phyloP scores from a whole-genome alignment of 2,329 filamentous ascomycete species.

The Penicillium sp. region DNA sequence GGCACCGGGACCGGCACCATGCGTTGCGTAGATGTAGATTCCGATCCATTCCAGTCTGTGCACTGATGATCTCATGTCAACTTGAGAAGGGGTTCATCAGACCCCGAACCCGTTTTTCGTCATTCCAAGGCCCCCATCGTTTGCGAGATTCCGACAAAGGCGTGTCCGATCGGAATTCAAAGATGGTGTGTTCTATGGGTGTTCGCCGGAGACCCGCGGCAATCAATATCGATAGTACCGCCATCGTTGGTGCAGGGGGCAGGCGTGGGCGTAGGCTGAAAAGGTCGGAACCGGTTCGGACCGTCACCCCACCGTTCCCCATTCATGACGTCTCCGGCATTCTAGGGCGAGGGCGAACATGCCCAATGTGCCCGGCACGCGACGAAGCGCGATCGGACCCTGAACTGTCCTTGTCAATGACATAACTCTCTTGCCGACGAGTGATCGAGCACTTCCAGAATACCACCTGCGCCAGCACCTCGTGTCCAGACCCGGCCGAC shows the following conservation, averaged over 20 bases:
- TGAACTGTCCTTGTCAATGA: background rate
- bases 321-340: conserved; percentile 11
- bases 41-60: background rate
- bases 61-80: background rate
- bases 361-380: background rate
- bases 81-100: background rate
- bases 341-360: background rate
- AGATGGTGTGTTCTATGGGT: too few relatives aligned
- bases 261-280: background rate
- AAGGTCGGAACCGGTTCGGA: conserved; percentile 18
- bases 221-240: too few relatives aligned
- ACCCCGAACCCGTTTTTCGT: background rate
- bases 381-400: conserved; percentile 2
- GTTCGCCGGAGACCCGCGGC: too few relatives aligned
- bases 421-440: background rate
- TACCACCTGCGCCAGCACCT: conserved; percentile 1
- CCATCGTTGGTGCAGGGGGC: background rate
- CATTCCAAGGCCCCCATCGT: background rate
- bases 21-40: background rate
- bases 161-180: background rate
- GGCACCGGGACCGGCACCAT: background rate
- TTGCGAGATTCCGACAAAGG: background rate
- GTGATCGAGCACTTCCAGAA: background rate
- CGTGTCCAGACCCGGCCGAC: conserved; percentile 18
- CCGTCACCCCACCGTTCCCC: conserved; percentile 7